Conservation (phyloP, 768 basidiomycete genomes). For the Dictyophora rubrovolvata region DNA sequence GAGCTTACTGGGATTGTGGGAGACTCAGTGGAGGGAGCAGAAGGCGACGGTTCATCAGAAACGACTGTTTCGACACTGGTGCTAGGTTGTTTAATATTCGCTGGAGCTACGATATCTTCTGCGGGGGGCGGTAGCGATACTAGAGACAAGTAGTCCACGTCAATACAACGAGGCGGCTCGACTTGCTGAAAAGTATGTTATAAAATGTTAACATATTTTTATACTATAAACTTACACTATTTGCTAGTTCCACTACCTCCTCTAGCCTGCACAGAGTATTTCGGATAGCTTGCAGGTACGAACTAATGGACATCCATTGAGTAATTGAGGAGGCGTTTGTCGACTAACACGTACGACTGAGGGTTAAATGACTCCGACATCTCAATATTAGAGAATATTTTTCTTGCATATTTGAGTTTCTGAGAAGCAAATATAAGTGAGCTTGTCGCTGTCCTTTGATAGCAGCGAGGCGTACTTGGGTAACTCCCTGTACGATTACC, state of each 20-base stretch:
- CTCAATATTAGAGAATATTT: constrained; percentile 50
- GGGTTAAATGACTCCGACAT: constrained; percentile 5
- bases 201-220: neutral
- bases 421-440: constrained; percentile 10
- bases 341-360: neutral
- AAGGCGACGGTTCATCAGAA: neutral
- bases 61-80: constrained; percentile 20
- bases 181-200: constrained; percentile 26
- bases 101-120: neutral
- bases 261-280: constrained; percentile 49
- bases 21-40: neutral
- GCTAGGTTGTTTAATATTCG: neutral
- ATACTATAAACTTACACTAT: constrained; percentile 32
- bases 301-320: neutral
- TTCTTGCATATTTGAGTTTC: constrained; percentile 45
- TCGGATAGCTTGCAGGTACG: constrained; percentile 28
- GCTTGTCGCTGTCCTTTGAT: neutral
- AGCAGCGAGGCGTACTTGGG: constrained; percentile 38
- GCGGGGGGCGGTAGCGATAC: constrained; percentile 3
- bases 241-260: constrained; percentile 36
- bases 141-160: constrained; percentile 12
- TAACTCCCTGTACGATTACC: constrained; percentile 43
- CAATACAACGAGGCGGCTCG: constrained; percentile 30
- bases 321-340: neutral
- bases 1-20: constrained; percentile 21